Evolutionary conservation across 192 early-diverging fungal genomes (phyloP).

Genomic region (Glomus cerebriforme): DNA sequence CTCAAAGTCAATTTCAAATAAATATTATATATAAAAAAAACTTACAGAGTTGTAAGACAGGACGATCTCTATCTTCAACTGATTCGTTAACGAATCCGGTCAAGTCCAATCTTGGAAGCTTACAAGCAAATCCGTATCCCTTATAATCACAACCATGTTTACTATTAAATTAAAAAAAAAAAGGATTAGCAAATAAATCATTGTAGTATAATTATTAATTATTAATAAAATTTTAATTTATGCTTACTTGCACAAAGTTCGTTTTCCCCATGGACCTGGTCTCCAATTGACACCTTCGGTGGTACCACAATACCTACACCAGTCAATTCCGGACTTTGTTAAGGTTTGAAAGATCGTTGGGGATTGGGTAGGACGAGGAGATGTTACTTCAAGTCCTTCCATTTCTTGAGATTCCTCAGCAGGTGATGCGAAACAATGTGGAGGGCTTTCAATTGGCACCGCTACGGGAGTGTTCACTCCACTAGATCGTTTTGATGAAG

Average conservation of each 20-base stretch:
- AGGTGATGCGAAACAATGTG: background rate
- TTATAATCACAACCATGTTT: slow-evolving; percentile 97
- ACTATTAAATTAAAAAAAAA: slow-evolving; percentile 37
- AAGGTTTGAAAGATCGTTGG: slow-evolving; percentile 68
- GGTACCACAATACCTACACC: slow-evolving; percentile 93
- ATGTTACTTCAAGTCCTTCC: slow-evolving; percentile 4
- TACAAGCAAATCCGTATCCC: slow-evolving; percentile 91
- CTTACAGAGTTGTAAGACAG: slow-evolving; percentile 85
- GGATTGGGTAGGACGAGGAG: slow-evolving; percentile 33
- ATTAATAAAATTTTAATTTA: background rate
- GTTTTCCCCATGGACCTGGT: slow-evolving; percentile 93
- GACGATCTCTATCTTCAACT: slow-evolving; percentile 77
- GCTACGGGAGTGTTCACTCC: background rate
- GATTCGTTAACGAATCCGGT: slow-evolving; percentile 73
- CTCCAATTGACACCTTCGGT: slow-evolving; percentile 89
- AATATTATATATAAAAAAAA: no score
- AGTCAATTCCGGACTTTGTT: slow-evolving; percentile 67
- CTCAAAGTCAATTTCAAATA: no score
- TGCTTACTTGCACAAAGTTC: slow-evolving; percentile 87
- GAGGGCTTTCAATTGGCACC: background rate
- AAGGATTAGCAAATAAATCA: background rate
- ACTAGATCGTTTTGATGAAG: background rate
- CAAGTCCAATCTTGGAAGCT: slow-evolving; percentile 82
- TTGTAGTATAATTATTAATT: no score
- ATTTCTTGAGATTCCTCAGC: background rate